phyloP scores from a whole-genome alignment of 2,329 filamentous ascomycete genomes.

The Fusarium torreyae region DNA sequence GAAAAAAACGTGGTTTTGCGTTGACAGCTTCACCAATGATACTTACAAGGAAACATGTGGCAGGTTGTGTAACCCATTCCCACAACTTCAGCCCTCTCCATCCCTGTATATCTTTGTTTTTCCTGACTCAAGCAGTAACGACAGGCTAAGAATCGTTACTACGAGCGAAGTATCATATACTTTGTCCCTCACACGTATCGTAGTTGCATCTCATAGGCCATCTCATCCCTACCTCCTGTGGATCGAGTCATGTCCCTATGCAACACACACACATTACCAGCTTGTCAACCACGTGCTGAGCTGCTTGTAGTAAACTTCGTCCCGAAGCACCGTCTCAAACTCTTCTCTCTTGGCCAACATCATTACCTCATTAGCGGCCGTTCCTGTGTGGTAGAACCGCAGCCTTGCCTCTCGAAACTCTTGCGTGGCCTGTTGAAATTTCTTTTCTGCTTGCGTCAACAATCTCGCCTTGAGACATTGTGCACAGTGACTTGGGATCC shows the following conservation, averaged over 20 bases:
- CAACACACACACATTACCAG: conserved; percentile 36
- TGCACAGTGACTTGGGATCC: conserved; percentile 47
- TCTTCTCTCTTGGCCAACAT: conserved; percentile 37
- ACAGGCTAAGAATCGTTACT: conserved; percentile 15
- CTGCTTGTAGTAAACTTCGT: conserved; percentile 43
- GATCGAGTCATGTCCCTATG: conserved; percentile 26
- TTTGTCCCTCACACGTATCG: conserved; percentile 9
- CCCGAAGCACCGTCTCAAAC: conserved; percentile 43
- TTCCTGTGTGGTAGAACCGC: conserved; percentile 27
- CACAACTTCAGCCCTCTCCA: conserved; percentile 20
- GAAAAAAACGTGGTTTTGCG: conserved; percentile 16
- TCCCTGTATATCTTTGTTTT: conserved; percentile 20
- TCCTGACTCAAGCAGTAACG: conserved; percentile 34
- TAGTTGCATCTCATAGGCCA: conserved; percentile 13
- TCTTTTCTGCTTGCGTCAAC: conserved; percentile 21
- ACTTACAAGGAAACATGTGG: conserved; percentile 17
- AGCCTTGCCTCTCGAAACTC: conserved; percentile 34
- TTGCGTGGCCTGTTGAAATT: conserved; percentile 26
- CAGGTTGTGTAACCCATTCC: conserved; percentile 23
- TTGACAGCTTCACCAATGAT: conserved; percentile 27
- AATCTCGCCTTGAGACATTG: conserved; percentile 33
- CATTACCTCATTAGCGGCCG: conserved; percentile 28
- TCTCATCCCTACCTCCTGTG: conserved; percentile 9
- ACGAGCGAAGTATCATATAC: conserved; percentile 34
- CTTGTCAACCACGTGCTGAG: conserved; percentile 47